These are phyloP conservation scores for Tolypocladium pustulatum DNA, from an alignment of 2,329 filamentous ascomycete genomes.

Conservation along the genomic window DNA sequence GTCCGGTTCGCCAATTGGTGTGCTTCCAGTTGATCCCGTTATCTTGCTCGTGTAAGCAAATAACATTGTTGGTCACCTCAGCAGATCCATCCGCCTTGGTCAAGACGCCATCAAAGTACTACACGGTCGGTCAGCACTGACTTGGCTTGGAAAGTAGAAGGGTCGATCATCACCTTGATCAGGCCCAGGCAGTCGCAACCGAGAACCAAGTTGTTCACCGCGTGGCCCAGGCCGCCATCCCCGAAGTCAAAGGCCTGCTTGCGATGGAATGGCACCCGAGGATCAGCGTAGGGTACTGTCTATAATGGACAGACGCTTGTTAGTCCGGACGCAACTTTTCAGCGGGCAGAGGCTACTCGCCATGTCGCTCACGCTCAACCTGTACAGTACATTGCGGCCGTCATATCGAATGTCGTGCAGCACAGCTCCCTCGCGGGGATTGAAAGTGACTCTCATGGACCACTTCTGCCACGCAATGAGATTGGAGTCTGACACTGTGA, in stretches of 20 bases:
- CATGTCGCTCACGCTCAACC: slow-evolving; percentile 60
- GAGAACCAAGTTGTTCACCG: slow-evolving; percentile 53
- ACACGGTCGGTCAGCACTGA: neutral
- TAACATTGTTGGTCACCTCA: slow-evolving; percentile 33
- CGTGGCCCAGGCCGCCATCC: slow-evolving; percentile 51
- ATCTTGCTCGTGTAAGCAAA: slow-evolving; percentile 23
- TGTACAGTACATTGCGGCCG: slow-evolving; percentile 41
- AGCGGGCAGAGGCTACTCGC: slow-evolving; percentile 16
- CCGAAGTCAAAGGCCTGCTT: slow-evolving; percentile 62
- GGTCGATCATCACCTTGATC: slow-evolving; percentile 27
- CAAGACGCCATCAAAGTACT: slow-evolving; percentile 26
- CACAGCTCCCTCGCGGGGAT: slow-evolving; percentile 57
- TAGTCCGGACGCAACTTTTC: neutral
- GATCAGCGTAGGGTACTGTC: slow-evolving; percentile 54
- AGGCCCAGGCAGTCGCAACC: slow-evolving; percentile 59
- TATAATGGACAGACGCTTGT: neutral
- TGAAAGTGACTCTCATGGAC: slow-evolving; percentile 59
- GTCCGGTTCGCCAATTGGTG: slow-evolving; percentile 45
- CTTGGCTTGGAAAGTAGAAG: neutral
- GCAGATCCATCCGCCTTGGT: slow-evolving; percentile 16
- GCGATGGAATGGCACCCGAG: slow-evolving; percentile 32
- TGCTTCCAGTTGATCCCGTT: slow-evolving; percentile 52
- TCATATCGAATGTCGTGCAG: slow-evolving; percentile 61
- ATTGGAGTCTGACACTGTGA: slow-evolving; percentile 30
- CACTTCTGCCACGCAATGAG: slow-evolving; percentile 52